Evolutionary conservation across 2,329 filamentous ascomycete species (phyloP), one percentile per base, ranked within the genome.

Genomic region (Ciborinia camelliae): DNA sequence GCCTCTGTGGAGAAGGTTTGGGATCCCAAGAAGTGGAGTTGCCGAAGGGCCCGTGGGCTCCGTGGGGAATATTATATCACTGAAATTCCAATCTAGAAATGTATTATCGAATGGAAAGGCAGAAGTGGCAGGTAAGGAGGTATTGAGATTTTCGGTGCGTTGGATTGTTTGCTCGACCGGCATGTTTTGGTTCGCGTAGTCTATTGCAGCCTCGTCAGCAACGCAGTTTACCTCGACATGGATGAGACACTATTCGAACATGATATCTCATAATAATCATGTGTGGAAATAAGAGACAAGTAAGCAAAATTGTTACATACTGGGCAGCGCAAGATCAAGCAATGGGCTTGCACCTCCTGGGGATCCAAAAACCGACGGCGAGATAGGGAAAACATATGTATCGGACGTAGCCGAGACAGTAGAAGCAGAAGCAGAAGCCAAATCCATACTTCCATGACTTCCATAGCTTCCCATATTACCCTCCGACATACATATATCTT

Each of bases 401-500:
- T 73, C 71, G 3, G 71, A 70, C 23, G 65, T 61, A 18, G 71
- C 66, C 6, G 71, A 71, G 43, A 68, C 47, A 12, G 64, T 54
- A 37, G 70, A 72, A 41, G 66, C 67, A 37, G 70, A 72, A 41
- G 66, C 67, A 30, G 70, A 66, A 14, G 67, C 64, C 18, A 63
- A n/a, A 37, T 69, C 67, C 60, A 74, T 67, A 65, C 66, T 72
- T n/a, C 66, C 69, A 54, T 67, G 68, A 51, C 65, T 71, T 37
- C 68, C 68, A 64, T 68, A 67, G n/a, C 68, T 65, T 37, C 69
- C 66, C 30, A 60, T 37, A 3, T 60, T 37, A 48, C 15, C 8
- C 15, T 71, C 71, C 18, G 69, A 65, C 51, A 67, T 68, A 26
- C 64, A 60, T 26, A 67, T 64, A 45, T 68, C 69, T n/a, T 69